A percentile compares a stretch with the other conserved stretches of the same genome.
Conservation (phyloP, 179 eudicot species). For the Silene noctiflora region DNA sequence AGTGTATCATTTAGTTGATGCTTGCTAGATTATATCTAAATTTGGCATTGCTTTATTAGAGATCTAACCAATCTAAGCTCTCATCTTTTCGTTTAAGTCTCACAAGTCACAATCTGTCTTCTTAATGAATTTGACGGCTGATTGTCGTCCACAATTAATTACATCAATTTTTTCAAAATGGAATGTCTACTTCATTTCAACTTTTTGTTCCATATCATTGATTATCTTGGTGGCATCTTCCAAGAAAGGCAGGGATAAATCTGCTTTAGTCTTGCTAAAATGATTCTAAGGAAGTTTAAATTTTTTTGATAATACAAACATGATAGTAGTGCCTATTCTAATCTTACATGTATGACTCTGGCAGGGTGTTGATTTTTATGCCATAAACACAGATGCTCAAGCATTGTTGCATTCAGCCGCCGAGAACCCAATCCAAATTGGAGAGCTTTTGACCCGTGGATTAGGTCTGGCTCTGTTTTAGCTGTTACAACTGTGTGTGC, state of each 20-base stretch:
- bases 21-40: not conserved
- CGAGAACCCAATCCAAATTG: conserved; percentile 85
- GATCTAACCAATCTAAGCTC: not conserved
- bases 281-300: not conserved
- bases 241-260: not conserved
- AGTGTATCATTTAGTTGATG: not conserved
- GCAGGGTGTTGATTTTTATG: conserved; percentile 97
- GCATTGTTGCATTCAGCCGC: conserved; percentile 86
- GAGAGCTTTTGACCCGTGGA: conserved; percentile 98
- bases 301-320: not conserved
- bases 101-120: not conserved
- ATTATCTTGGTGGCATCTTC: conserved; percentile 1
- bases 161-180: not conserved
- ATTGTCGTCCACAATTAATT: not conserved
- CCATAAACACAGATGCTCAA: conserved; percentile 97
- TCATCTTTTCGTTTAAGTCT: not conserved
- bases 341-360: conserved; percentile 23
- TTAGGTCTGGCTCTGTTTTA: conserved; percentile 54
- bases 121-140: not conserved
- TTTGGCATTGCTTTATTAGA: not conserved
- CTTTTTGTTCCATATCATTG: not conserved
- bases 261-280: not conserved
- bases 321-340: conserved; percentile 3
- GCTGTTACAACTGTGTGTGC: not conserved
- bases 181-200: not conserved